Base-by-base conservation (phyloP, 208 protist species). In the Leishmania braziliensis region DNA sequence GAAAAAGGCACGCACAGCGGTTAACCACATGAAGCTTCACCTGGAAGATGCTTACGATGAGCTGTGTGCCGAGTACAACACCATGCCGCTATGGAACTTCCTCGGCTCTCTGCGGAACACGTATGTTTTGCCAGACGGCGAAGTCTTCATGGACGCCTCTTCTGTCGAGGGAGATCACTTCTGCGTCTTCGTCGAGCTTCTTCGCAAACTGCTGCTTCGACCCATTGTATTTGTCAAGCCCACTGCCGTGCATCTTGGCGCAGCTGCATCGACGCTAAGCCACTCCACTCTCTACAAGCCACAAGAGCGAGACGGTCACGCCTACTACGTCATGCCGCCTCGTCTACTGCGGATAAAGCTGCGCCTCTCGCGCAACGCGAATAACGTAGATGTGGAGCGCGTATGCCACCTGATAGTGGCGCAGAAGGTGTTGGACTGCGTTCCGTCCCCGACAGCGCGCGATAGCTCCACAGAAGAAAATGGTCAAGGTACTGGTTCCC, bases 141-240 rank as follows among this genome's bases (percentile, higher is more conserved):
- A 86, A 54, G 82, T 85, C 0, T 86, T 83, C 71, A 76, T 88
- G 33, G 85, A 88, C 26, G 85, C 75, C 14, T 86, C 73, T 29
- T 73, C 77, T 26, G 51, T 81, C 53, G 71, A 81, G n/a, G 81
- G 81, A 56, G 82, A 86, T 50, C 75, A 81, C 60, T 86, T 88
- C 74, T 81, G 68, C 74, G 78, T 88, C 1, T 83, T 88, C 18
- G 70, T 39, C 16, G 82, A 88, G 16, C 76, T 88, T 29, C 75
- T 88, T 26, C 82, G 75, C 3, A 74, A 60, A 1, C 39, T 86
- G 65, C 75, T 86, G 63, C 53, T 29, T 26, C 68, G 63, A 2
- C 82, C 82, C 3, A 73, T 72, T 46, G 43, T 39, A 1, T 86
- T 77, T 33, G 75, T 82, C 54, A 9, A 50, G 36, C 82, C 82